Conservation (phyloP, 2,329 filamentous ascomycete genomes). For the Cucurbitaria berberidis region DNA sequence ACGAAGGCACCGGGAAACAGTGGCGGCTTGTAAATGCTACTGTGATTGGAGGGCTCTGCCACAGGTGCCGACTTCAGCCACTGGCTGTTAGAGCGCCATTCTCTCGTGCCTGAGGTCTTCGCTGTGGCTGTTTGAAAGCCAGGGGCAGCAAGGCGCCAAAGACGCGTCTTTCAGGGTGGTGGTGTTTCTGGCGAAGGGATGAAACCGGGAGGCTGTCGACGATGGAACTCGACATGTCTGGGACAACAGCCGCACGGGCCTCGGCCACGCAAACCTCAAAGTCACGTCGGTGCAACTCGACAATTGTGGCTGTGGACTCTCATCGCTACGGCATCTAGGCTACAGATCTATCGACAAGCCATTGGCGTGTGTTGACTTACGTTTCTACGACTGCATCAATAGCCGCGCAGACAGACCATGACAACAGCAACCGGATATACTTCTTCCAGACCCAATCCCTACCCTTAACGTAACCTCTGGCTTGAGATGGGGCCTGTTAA, state of each 20-base stretch:
- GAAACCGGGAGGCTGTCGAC: conserved; percentile 38
- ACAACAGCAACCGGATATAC: neutral
- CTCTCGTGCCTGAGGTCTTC: conserved; percentile 27
- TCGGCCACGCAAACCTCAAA: neutral
- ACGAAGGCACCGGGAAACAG: conserved; percentile 19
- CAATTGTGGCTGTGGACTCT: conserved; percentile 11
- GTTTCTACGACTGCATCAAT: conserved; percentile 6
- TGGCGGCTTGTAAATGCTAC: conserved; percentile 7
- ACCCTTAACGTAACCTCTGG: neutral
- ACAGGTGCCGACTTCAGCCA: conserved; percentile 38
- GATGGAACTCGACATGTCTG: conserved; percentile 22
- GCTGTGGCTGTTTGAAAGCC: conserved; percentile 39
- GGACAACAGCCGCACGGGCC: conserved; percentile 14
- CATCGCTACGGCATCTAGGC: conserved; percentile 13
- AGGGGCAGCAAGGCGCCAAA: conserved; percentile 16
- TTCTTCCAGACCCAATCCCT: neutral
- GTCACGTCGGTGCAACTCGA: conserved; percentile 5
- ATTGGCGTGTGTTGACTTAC: conserved; percentile 9
- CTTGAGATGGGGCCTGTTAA: neutral
- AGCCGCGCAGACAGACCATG: conserved; percentile 1
- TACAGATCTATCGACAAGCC: conserved; percentile 11
- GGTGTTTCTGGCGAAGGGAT: conserved; percentile 41
- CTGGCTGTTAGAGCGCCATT: conserved; percentile 16
- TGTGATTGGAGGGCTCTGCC: conserved; percentile 34
- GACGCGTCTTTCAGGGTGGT: conserved; percentile 17